phyloP scores from a whole-genome alignment of 768 basidiomycete species.

The Podaxis mareebaensis region DNA sequence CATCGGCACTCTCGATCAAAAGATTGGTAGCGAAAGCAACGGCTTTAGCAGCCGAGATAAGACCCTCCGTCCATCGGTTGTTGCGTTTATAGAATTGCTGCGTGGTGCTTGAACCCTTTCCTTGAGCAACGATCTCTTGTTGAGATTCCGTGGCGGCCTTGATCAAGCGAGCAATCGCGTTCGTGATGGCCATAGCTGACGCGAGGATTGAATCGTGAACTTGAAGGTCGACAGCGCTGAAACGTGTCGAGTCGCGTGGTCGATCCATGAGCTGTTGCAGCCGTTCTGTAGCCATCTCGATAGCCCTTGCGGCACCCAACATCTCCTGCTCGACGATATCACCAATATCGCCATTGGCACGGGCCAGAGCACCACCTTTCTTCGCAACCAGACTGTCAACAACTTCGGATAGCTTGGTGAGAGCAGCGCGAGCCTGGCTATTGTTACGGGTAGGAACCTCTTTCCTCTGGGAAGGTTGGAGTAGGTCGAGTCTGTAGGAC shows the following conservation, averaged over 20 bases:
- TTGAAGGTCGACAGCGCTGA: slow-evolving; percentile 89
- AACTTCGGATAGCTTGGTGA: slow-evolving; percentile 82
- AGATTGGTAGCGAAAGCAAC: slow-evolving; percentile 96
- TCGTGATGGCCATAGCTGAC: slow-evolving; percentile 94
- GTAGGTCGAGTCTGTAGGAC: slow-evolving; percentile 88
- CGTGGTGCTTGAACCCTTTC: slow-evolving; percentile 86
- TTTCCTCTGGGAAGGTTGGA: slow-evolving; percentile 73
- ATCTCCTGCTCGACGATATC: slow-evolving; percentile 97
- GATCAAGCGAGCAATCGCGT: slow-evolving; percentile 91
- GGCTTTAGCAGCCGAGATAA: slow-evolving; percentile 96
- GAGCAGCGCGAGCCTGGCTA: slow-evolving; percentile 77
- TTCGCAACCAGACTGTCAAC: slow-evolving; percentile 88
- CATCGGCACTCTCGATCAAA: slow-evolving; percentile 97
- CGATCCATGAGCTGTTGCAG: slow-evolving; percentile 90
- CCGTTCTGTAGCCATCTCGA: slow-evolving; percentile 89
- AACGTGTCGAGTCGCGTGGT: slow-evolving; percentile 83
- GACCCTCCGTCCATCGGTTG: slow-evolving; percentile 99
- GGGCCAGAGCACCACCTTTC: slow-evolving; percentile 66
- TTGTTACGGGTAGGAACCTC: slow-evolving; percentile 91
- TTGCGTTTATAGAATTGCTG: slow-evolving; percentile 99
- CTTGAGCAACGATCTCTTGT: slow-evolving; percentile 95
- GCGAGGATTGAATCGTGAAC: slow-evolving; percentile 97
- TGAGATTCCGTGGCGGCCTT: slow-evolving; percentile 97
- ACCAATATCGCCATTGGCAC: slow-evolving; percentile 90
- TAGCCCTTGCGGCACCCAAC: slow-evolving; percentile 88